Evolutionary conservation across 768 basidiomycete species (phyloP).

Genomic region (Tricholoma hemisulphureum): DNA sequence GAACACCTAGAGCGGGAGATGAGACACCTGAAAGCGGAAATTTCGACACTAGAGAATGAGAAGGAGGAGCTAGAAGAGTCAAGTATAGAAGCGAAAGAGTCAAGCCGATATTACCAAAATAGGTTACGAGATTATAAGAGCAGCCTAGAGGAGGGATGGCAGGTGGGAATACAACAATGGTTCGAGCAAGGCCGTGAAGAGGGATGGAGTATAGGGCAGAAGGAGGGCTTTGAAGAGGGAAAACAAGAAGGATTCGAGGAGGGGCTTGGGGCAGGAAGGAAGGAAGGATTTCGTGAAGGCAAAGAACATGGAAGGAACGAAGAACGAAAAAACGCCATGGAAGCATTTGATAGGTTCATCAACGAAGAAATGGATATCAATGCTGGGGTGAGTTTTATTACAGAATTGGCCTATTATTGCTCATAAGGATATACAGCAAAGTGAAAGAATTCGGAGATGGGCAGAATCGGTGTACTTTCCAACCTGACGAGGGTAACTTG

Average conservation of each 20-base stretch:
- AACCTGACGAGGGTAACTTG: background rate
- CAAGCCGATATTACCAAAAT: slow-evolving; percentile 41
- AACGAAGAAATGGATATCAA: slow-evolving; percentile 37
- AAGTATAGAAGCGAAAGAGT: slow-evolving; percentile 42
- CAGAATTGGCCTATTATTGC: background rate
- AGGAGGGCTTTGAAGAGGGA: slow-evolving; percentile 47
- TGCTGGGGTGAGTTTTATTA: slow-evolving; percentile 18
- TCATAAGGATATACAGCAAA: slow-evolving; percentile 13
- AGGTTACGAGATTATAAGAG: slow-evolving; percentile 46
- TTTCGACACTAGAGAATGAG: slow-evolving; percentile 31
- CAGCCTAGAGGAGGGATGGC: slow-evolving; percentile 41
- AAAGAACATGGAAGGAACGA: slow-evolving; percentile 42
- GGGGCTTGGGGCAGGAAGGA: slow-evolving; percentile 42
- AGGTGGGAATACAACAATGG: slow-evolving; percentile 40
- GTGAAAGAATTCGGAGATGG: slow-evolving; percentile 34
- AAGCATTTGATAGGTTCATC: slow-evolving; percentile 59
- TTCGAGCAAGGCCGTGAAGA: slow-evolving; percentile 44
- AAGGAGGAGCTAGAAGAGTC: slow-evolving; percentile 43
- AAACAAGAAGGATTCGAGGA: slow-evolving; percentile 37
- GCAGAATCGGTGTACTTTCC: slow-evolving; percentile 31
- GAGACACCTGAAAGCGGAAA: slow-evolving; percentile 33
- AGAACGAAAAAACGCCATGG: slow-evolving; percentile 52
- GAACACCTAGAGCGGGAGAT: slow-evolving; percentile 47
- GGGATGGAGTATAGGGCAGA: slow-evolving; percentile 46
- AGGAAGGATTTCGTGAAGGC: slow-evolving; percentile 42